Base-by-base conservation (phyloP, 2,329 filamentous ascomycete species). In the Cordyceps militaris region DNA sequence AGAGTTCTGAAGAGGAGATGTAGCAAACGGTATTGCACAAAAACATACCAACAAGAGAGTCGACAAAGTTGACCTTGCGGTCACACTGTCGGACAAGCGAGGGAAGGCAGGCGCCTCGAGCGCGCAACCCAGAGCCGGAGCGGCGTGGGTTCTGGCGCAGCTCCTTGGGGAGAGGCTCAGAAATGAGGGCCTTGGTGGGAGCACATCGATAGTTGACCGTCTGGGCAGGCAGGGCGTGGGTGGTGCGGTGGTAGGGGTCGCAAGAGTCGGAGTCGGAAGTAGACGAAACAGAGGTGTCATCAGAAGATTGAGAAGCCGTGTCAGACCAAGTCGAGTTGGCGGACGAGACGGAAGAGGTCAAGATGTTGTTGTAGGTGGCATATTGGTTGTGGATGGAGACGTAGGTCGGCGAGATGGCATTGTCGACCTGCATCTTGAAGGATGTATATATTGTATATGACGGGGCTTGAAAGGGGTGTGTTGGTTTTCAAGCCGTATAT, bases 21-120 rank as follows among this genome's bases (percentile, higher is more conserved):
- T 21, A n/a, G 19, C n/a, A 21, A 42, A 21, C 8, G 7, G 36
- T 24, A 63, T 63, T 62, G 64, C 63, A 62, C 61, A 66, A 69
- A 66, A 71, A 80, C 93, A 90, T 91, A 97, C 93, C 93, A 78
- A 97, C 92, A 73, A 97, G 89, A 73, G 87, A 94, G 74, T 97
- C 92, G 74, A 97, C 93, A 70, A 97, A 97, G 74, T 88, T 92
- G 70, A 90, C 83, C 79, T 96, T 96, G 70, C 92, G 89, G 75
- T 97, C 91, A 68, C 85, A 84, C 77, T 97, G 92, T 67, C 92
- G 87, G 62, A 92, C 80, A 63, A 97, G 82, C 59, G 87, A 76
- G 51, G 93, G 90, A 66, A 89, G 88, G 66, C 82, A 80, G 65
- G 82, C 81, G 63, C 82, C 73, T 66, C 81, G 79, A 59, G 79